A percentile compares a stretch with the other conserved stretches of the same genome.
phyloP scores from a whole-genome alignment of 2,329 filamentous ascomycete genomes.

The Akanthomyces uredinophilus region DNA sequence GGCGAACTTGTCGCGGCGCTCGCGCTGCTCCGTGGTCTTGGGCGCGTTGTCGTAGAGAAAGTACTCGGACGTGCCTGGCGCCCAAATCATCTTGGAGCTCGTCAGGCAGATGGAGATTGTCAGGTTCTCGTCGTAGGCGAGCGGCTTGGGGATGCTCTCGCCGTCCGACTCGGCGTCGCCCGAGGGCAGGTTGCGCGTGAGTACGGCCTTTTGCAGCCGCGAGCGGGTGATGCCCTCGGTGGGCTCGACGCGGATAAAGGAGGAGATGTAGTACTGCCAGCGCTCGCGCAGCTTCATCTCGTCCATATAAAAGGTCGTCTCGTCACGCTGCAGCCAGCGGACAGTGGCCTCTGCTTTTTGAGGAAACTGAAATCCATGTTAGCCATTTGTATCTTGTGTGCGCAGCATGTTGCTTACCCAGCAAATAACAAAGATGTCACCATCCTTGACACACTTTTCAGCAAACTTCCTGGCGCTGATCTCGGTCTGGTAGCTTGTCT shows the following conservation, averaged over 20 bases:
- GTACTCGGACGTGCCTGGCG: constrained; percentile 64
- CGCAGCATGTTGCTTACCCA: constrained; percentile 61
- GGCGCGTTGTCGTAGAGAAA: constrained; percentile 66
- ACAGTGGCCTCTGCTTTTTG: constrained; percentile 62
- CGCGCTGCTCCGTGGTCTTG: constrained; percentile 61
- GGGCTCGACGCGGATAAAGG: constrained; percentile 80
- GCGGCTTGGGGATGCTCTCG: constrained; percentile 53
- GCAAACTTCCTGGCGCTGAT: constrained; percentile 87
- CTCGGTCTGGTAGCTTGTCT: constrained; percentile 85
- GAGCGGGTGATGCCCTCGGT: constrained; percentile 71
- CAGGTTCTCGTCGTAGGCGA: constrained; percentile 62
- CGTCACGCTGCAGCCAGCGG: constrained; percentile 63
- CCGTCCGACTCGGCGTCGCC: constrained; percentile 59
- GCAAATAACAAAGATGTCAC: constrained; percentile 82
- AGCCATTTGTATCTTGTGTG: constrained; percentile 22
- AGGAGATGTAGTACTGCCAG: constrained; percentile 96
- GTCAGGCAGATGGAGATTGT: constrained; percentile 70
- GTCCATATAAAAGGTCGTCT: constrained; percentile 78
- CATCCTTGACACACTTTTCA: constrained; percentile 88
- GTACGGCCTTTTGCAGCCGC: constrained; percentile 61
- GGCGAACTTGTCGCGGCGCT: constrained; percentile 45
- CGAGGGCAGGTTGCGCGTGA: constrained; percentile 65
- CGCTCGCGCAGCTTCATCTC: constrained; percentile 77
- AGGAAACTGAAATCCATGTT: constrained; percentile 53
- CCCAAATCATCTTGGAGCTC: constrained; percentile 75